Base-by-base conservation (phyloP, 805 yeast species). In the Komagataella phaffii region DNA sequence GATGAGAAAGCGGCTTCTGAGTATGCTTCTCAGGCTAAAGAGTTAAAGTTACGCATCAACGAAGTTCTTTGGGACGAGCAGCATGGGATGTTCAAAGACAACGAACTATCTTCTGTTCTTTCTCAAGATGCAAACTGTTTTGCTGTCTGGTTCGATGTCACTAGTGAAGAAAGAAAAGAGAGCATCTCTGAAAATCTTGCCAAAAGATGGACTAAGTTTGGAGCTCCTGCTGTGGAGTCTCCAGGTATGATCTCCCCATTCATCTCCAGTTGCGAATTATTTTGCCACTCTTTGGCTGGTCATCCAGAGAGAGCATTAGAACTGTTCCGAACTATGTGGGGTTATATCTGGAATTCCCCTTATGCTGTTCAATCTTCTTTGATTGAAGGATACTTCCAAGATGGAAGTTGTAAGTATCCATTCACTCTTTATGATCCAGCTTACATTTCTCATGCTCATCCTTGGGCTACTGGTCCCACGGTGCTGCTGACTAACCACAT, bases 341-440 rank as follows among this genome's bases (percentile, higher is more conserved):
- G 54, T 3, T 53, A 53, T 49, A 53, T 53, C 12, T 53, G 54
- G 54, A 53, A 53, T 44, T 17, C 53, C 14, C 51, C 54, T 30
- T 53, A 53, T 44, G 49, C 53, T 7, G 54, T 53, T 14, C 44
- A 50, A 23, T 53, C 54, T 5, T 50, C 54, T 17, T 48, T 53
- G 46, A 53, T 53, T 24, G 54, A 53, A 36, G 54, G 54, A 6
- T 53, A 53, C 19, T 50, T 50, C 49, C 49, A 50, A 30, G 54
- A 53, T n/a, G 54, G 54, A 7, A 47, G 47, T 24, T 53, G 54
- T 24, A 53, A 53, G 21, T 53, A 53, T 21, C 54, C 54, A 2
- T 53, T 53, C 49, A 48, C 36, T 21, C 47, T 50, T 14, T 53
- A 53, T 19, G 54, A 53, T 40, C 53, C 54, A 4, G 45, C 53